Percentiles rank a stretch among this genome's conserved stretches.
Conservation (phyloP, 495 filamentous ascomycete genomes). For the Podospora conica region DNA sequence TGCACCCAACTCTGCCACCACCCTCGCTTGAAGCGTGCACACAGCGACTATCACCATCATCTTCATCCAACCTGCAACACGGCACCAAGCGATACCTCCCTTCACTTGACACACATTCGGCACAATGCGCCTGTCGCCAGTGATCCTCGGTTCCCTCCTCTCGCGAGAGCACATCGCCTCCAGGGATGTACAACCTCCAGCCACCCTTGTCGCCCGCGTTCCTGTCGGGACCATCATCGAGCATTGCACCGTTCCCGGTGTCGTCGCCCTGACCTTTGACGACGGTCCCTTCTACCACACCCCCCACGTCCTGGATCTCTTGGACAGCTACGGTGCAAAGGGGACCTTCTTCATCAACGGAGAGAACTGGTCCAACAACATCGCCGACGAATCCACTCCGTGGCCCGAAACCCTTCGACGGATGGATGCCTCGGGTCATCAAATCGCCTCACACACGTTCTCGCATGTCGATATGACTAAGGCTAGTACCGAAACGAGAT, state of each 20-base stretch:
- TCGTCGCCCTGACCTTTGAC: constrained; percentile 40
- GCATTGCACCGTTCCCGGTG: constrained; percentile 48
- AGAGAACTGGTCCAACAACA: constrained; percentile 56
- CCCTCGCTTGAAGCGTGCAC: not conserved
- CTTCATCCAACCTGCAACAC: not conserved
- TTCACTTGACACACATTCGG: not conserved
- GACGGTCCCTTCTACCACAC: constrained; percentile 40
- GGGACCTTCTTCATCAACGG: constrained; percentile 72
- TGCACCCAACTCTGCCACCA: not conserved
- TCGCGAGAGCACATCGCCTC: not conserved
- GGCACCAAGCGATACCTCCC: not conserved
- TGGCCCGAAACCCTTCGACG: constrained; percentile 26
- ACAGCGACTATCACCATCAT: not conserved
- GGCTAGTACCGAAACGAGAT: constrained; percentile 8
- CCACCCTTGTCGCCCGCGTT: constrained; percentile 8
- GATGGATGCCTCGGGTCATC: constrained; percentile 27
- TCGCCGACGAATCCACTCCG: constrained; percentile 35
- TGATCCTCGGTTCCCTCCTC: constrained; percentile 7
- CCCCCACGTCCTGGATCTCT: constrained; percentile 23
- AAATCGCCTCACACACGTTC: constrained; percentile 34
- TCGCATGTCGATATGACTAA: constrained; percentile 32
- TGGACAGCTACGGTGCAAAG: constrained; percentile 45
- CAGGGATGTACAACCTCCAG: not conserved
- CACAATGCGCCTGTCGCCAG: not conserved
- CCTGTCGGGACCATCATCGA: constrained; percentile 40